Conservation (phyloP, 352 stramenopile genomes). For the Pythium phragmiticola region DNA sequence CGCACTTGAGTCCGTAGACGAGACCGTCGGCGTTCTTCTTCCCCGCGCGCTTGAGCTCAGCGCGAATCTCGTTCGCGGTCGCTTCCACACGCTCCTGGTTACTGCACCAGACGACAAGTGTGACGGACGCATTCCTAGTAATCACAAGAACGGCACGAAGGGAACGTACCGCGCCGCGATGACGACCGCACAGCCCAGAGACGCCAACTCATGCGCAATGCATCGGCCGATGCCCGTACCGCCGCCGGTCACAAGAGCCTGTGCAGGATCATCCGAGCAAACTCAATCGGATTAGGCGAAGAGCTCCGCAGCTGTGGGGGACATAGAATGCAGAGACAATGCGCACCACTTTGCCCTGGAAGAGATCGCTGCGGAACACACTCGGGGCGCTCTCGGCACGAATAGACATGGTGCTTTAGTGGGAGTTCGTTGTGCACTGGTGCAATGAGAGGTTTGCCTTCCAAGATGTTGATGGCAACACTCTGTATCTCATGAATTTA, state of each 20-base stretch:
- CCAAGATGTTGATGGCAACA: slow-evolving; percentile 30
- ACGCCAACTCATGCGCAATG: slow-evolving; percentile 78
- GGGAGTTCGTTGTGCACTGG: not conserved
- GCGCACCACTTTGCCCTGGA: slow-evolving; percentile 76
- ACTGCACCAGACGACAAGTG: slow-evolving; percentile 20
- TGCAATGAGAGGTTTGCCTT: not conserved
- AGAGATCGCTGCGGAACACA: slow-evolving; percentile 65
- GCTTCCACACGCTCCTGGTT: slow-evolving; percentile 65
- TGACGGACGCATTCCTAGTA: not conserved
- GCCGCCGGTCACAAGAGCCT: slow-evolving; percentile 85
- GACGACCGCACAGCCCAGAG: slow-evolving; percentile 74
- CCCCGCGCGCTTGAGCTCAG: slow-evolving; percentile 37
- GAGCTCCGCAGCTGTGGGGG: not conserved
- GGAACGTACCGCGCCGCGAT: slow-evolving; percentile 66
- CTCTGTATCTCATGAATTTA: slow-evolving; percentile 3
- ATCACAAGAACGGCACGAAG: not conserved
- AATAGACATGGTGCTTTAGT: slow-evolving; percentile 38
- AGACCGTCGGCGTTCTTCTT: slow-evolving; percentile 41
- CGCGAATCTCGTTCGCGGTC: slow-evolving; percentile 58
- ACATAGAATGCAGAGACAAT: not conserved
- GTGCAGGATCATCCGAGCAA: not conserved
- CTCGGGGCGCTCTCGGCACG: slow-evolving; percentile 47
- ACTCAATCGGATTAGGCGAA: not conserved
- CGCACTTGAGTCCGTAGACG: slow-evolving; percentile 57
- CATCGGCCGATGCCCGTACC: slow-evolving; percentile 85